Evolutionary conservation across 257 asterid species (phyloP).

Genomic region (Salvia splendens): DNA sequence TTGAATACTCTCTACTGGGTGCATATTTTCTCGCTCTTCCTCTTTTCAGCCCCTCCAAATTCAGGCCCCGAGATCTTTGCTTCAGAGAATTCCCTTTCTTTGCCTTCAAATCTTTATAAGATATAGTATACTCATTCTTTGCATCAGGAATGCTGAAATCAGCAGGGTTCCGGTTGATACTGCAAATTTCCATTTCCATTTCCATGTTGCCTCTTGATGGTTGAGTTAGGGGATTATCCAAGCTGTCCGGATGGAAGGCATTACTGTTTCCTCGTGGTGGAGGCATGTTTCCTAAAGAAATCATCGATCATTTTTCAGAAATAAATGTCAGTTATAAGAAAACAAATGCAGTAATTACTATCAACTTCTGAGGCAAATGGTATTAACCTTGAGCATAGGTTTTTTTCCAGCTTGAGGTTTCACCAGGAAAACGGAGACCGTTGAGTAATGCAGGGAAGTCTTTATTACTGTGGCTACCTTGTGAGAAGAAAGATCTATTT

Average conservation of each 20-base stretch:
- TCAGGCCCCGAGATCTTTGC: conserved; percentile 16
- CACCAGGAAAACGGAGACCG: conserved; percentile 36
- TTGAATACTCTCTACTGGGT: conserved; percentile 33
- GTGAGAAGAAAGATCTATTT: conserved; percentile 40
- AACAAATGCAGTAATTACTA: background rate
- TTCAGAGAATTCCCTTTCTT: conserved; percentile 29
- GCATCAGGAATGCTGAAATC: conserved; percentile 61
- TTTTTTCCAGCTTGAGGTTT: conserved; percentile 36
- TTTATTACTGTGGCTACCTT: conserved; percentile 36
- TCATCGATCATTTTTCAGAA: conserved; percentile 14
- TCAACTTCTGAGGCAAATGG: conserved; percentile 14
- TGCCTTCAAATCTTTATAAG: conserved; percentile 42
- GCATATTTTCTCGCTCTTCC: conserved; percentile 38
- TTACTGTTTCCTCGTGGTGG: conserved; percentile 10
- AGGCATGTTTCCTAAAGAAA: conserved; percentile 38
- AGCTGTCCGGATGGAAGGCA: no score
- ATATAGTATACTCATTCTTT: conserved; percentile 48
- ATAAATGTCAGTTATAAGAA: background rate
- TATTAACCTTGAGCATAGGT: conserved; percentile 37
- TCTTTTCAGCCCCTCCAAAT: conserved; percentile 37
- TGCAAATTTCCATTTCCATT: conserved; percentile 33
- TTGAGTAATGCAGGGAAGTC: conserved; percentile 36
- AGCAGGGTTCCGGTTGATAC: conserved; percentile 65
- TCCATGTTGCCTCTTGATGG: no score
- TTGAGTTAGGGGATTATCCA: no score